Base-by-base conservation (phyloP, 306 rosid species). In the Cucumis melo region DNA sequence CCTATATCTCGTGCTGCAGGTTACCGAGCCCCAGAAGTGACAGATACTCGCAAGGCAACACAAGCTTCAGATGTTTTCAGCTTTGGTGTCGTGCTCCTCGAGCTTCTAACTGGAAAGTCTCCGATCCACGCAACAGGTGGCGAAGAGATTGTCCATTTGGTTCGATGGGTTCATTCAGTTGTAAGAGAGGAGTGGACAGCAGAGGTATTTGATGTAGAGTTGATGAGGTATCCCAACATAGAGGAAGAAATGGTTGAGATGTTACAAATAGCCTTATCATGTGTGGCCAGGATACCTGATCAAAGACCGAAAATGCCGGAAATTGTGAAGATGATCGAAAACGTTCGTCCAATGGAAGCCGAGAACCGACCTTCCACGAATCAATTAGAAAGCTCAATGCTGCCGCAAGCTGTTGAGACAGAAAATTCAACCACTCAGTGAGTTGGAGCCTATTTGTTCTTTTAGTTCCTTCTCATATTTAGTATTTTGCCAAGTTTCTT, bases 221-320 rank as follows among this genome's bases (percentile, higher is more conserved):
- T 93, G 15, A 89, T 93, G 89, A 85, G 90, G 82, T 91, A 80
- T 80, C 97, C 96, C 24, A 87, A 89, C 70, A 93, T 93, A 75
- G 98, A 93, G 87, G 98, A 93, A 85, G 98, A 93, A 82, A 88
- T 93, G 98, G 98, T 93, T 50, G 98, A 89, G 82, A 91, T 89
- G 95, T 87, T 93, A 21, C 98, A 89, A 84, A 87, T 91, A 70
- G 98, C 97, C 27, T 80, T 91, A 91, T 81, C 98, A 44, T 93
- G 98, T 42, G 98, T 91, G 58, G 88, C 75, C 50, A 88, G 93
- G 88, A 86, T 84, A 80, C 95, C 92, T 5, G 98, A 93, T 77
- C 95, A 91, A 80, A 88, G 97, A 51, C 98, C 98, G 6, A 89
- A 79, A 77, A 93, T 93, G 81, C 29, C 44, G 12, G 91, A 93